Evolutionary conservation across 1,139 yeast species (phyloP).

Genomic region (Williopsis jadinii): DNA sequence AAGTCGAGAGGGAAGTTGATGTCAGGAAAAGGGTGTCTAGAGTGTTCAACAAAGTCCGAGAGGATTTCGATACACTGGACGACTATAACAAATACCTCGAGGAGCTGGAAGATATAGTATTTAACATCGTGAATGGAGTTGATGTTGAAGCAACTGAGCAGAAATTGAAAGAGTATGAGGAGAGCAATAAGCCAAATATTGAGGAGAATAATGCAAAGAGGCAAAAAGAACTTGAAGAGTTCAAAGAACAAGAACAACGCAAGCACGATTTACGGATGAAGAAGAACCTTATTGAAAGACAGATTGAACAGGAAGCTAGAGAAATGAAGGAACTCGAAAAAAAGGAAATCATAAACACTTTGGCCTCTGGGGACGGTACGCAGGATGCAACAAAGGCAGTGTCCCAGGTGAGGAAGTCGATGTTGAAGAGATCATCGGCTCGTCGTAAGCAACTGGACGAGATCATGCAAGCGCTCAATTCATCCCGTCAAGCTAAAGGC

Average conservation of each 20-base stretch:
- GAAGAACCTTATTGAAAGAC: conserved; percentile 55
- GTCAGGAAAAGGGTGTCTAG: conserved; percentile 70
- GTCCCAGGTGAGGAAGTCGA: conserved; percentile 52
- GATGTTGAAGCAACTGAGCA: conserved; percentile 70
- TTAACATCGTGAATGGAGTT: conserved; percentile 63
- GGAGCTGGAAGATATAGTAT: conserved; percentile 73
- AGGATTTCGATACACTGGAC: conserved; percentile 56
- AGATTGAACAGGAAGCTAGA: conserved; percentile 64
- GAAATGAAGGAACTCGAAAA: conserved; percentile 51
- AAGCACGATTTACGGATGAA: conserved; percentile 54
- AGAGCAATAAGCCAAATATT: conserved; percentile 68
- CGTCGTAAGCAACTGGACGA: conserved; percentile 64
- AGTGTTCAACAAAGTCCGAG: conserved; percentile 75
- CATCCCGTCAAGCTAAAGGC: conserved; percentile 19
- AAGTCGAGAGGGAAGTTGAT: conserved; percentile 88
- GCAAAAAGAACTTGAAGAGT: conserved; percentile 57
- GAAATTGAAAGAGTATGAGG: conserved; percentile 64
- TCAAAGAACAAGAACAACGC: conserved; percentile 43
- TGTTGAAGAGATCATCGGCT: conserved; percentile 56
- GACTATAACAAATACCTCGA: conserved; percentile 77
- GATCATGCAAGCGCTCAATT: conserved; percentile 38
- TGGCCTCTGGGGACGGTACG: conserved; percentile 42
- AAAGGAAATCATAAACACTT: conserved; percentile 63
- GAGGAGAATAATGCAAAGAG: conserved; percentile 66
- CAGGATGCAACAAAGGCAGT: conserved; percentile 41